These are phyloP conservation scores for Rutidosis leptorrhynchoides DNA, from an alignment of 129 eudicot genomes.

Conservation along the genomic window DNA sequence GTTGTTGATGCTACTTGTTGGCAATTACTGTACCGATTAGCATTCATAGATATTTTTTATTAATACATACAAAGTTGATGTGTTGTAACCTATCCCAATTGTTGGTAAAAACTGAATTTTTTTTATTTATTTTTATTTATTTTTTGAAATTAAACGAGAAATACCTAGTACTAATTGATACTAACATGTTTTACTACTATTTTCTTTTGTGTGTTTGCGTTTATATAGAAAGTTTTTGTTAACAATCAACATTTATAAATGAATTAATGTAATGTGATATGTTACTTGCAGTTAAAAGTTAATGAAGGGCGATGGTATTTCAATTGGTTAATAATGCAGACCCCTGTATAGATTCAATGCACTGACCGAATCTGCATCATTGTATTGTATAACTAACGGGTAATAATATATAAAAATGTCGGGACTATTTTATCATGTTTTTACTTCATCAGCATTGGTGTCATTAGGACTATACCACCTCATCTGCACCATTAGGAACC, in stretches of 20 bases:
- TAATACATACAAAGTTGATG: background rate
- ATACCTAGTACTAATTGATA: background rate
- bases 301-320: conserved; percentile 13
- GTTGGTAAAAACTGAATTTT: no score
- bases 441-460: conserved; percentile 47
- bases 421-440: conserved; percentile 45
- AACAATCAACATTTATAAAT: background rate
- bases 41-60: background rate
- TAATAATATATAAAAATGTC: conserved; percentile 20
- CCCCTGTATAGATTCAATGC: background rate
- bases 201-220: background rate
- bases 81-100: background rate
- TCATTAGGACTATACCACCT: conserved; percentile 75
- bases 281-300: conserved; percentile 28
- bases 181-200: background rate
- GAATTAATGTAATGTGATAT: conserved; percentile 18
- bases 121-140: no score
- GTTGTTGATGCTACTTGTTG: background rate
- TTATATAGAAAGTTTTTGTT: background rate
- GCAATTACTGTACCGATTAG: background rate
- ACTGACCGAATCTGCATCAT: background rate
- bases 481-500: conserved; percentile 58
- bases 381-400: background rate
- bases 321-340: conserved; percentile 12
- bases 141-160: no score